Conservation (phyloP, 495 filamentous ascomycete species). For the Pseudevernia furfuracea region DNA sequence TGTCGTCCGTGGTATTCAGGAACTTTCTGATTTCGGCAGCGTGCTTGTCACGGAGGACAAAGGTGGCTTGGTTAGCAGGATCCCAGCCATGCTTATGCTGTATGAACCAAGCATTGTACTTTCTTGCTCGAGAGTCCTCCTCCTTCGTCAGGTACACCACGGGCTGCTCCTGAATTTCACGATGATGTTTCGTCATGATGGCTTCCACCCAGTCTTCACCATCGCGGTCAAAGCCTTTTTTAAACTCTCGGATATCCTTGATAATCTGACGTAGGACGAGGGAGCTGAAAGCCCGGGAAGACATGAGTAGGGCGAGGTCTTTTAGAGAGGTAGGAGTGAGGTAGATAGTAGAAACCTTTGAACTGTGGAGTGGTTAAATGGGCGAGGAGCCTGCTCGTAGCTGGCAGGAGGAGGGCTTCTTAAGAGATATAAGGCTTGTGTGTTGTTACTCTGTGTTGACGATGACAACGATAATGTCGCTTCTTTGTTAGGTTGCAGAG, state of each 20-base stretch:
- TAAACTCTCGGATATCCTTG: not conserved
- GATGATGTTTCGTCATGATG: not conserved
- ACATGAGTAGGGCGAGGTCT: not conserved
- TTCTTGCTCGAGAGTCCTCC: not conserved
- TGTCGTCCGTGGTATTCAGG: not conserved
- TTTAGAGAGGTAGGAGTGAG: not conserved
- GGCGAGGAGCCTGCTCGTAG: not conserved
- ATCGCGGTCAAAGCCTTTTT: not conserved
- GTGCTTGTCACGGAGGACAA: not conserved
- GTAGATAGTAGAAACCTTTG: not conserved
- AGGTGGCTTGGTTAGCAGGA: not conserved
- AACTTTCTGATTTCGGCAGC: not conserved
- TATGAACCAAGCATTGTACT: not conserved
- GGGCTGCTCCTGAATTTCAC: not conserved
- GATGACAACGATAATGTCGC: not conserved
- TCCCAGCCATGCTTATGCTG: not conserved
- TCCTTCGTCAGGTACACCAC: not conserved
- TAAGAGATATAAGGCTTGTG: not conserved
- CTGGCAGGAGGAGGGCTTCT: not conserved
- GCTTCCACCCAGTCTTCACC: not conserved
- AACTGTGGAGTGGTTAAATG: not conserved
- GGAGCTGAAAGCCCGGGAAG: not conserved
- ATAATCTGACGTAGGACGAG: not conserved
- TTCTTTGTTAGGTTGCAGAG: not conserved
- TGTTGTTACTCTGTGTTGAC: not conserved